Base-by-base conservation (phyloP, 345 rosid species). In the Melastoma malabathricum region DNA sequence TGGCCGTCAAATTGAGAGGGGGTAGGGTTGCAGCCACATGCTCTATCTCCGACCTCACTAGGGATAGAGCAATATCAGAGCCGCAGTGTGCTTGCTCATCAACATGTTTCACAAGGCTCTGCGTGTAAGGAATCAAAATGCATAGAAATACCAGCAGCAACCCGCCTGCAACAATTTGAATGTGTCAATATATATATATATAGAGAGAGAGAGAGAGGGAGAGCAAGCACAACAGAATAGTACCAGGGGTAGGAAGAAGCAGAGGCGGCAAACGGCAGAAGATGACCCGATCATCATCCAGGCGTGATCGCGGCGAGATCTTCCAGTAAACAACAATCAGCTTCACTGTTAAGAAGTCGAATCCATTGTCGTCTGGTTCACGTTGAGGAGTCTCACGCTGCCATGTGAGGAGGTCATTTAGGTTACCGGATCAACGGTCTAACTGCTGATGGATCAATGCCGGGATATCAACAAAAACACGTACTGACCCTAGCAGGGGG, bases 91-190 rank as follows among this genome's bases (percentile, higher is more conserved):
- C 56, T 0, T 71, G 31, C 0, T 15, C 19, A 48, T 65, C 56
- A 17, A 67, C 18, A 1, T 18, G 59, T 44, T 50, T 58, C 9
- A 48, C 48, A 14, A 17, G 54, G 12, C 48, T 46, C 15, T 62
- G 54, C 77, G 79, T 71, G 41, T 34, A 64, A 44, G 81, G 58
- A 10, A 72, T 56, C 38, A 59, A 43, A 1, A 57, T 3, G 10
- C 72, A 47, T 1, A 75, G 72, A 18, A 72, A 51, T 0, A 76
- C 1, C 68, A 79, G 29, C 29, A 73, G 61, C 15, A 50, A 55
- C 9, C 13, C 44, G 64, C 61, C 85, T 79, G 63, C 54, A 52
- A 20, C 6, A 38, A 15, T 8, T 15, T 23, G 17, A 13, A 18
- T 15, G 46, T 6, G 47, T 2, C 13, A 46, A 47, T 49, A 19